Evolutionary conservation across 108 stramenopile genomes (phyloP), one percentile per base, ranked within the genome.

Genomic region (Seminavis robusta): DNA sequence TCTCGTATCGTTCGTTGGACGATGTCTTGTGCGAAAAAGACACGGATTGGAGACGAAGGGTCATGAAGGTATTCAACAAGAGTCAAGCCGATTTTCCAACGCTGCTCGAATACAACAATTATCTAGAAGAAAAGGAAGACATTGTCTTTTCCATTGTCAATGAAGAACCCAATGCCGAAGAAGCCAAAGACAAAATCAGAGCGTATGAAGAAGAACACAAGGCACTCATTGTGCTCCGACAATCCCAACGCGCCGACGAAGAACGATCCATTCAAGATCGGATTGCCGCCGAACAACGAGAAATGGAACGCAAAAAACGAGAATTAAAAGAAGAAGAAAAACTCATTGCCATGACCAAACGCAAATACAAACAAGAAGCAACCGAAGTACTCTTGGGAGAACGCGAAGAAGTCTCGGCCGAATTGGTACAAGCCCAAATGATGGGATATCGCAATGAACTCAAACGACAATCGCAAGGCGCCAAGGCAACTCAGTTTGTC

Each of bases 121-220:
- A 92, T 61, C 69, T 92, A 34, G 90, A 92, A 74, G 84, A 88
- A 72, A 87, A 88, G 19, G 90, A 92, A 41, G 84, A 86, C 59
- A 86, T 86, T 39, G 25, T 92, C 26, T 92, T 73, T 48, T 67
- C 72, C 27, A 92, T 92, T 63, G 90, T 92, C 40, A 88, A 92
- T 58, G 90, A 92, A 56, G 90, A 92, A 49, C 84, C 86, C 15
- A 84, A 84, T 53, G 90, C 90, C 4, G 90, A 92, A 63, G 90
- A 85, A 65, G 73, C 73, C 54, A 92, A 92, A 60, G 68, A 74
- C 0, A 80, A 79, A 52, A 78, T 88, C 33, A 92, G 86, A 46
- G 65, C 65, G 0, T 85, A 92, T 50, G 90, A 92, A 52, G 77
- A 86, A 59, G 73, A 70, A 8, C 73, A 92, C 56, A 66, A 78